Base-by-base conservation (phyloP, 208 protist genomes). In the Crithidia expoeki region DNA sequence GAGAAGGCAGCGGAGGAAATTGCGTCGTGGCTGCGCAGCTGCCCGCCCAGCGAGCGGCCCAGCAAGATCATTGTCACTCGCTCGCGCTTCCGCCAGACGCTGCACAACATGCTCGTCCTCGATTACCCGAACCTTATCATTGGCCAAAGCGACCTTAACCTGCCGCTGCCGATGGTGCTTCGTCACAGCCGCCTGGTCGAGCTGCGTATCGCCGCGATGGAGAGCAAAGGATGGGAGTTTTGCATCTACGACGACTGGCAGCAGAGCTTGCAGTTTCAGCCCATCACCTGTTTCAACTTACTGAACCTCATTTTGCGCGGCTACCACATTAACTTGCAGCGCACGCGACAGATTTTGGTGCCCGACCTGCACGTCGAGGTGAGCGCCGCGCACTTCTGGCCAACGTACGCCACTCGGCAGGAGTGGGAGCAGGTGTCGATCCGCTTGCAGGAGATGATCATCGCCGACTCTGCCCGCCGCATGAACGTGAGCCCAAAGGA, bases 241-340 rank as follows among this genome's bases (percentile, higher is more conserved):
- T 99, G 99, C 86, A 79, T 99, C 33, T 99, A 99, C 90, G 99
- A 99, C 84, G 99, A 99, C 86, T 99, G 99, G 99, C 93, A 99
- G 42, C 90, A 98, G 64, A 75, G 68, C 38, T 58, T 89, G 64
- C 96, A 96, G 36, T 98, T 99, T 60, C 97, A 98, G 56, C 93
- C 97, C 11, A 99, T 98, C 88, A 99, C 99, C 21, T 99, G 99
- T 52, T 99, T 99, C 83, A 97, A 96, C 51, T 78, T 99, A 58
- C 85, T 99, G 16, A 99, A 99, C 63, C 89, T 99, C 21, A 98
- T 99, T 40, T 89, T 99, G 58, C 89, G 99, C 42, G 97, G 98
- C 23, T 95, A 99, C 27, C 96, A 99, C 68, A 93, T 99, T 17
- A 99, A 99, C 82, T 70, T 93, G 38, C 95, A 98, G 62, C 92